Percentiles rank a stretch among this genome's conserved stretches.
These are phyloP conservation scores for Chiua virens DNA, from an alignment of 768 basidiomycete species.

Conservation along the genomic window DNA sequence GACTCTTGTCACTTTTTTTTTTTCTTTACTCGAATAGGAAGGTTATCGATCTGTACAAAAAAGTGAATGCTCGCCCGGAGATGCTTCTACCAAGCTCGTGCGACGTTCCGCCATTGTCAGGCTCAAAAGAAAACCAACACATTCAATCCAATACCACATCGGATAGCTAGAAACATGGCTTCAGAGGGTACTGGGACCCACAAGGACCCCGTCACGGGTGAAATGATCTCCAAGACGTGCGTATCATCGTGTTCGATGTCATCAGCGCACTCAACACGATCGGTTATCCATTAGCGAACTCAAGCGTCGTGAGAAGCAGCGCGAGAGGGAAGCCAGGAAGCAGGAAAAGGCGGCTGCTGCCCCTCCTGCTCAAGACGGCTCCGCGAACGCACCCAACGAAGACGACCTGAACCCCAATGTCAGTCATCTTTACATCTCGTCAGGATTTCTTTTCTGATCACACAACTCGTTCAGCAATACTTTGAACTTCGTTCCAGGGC, in stretches of 20 bases:
- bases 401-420: slow-evolving; percentile 92
- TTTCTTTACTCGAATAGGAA: slow-evolving; percentile 33
- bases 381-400: slow-evolving; percentile 52
- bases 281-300: slow-evolving; percentile 63
- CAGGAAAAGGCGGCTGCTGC: slow-evolving; percentile 67
- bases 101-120: slow-evolving; percentile 8
- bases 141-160: slow-evolving; percentile 7
- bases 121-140: not conserved
- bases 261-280: slow-evolving; percentile 24
- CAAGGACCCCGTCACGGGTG: slow-evolving; percentile 88
- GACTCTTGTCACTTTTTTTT: slow-evolving; percentile 11
- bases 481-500: slow-evolving; percentile 89
- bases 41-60: slow-evolving; percentile 26
- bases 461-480: slow-evolving; percentile 71
- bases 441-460: not conserved
- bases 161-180: slow-evolving; percentile 35
- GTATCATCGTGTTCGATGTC: slow-evolving; percentile 30
- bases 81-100: slow-evolving; percentile 17
- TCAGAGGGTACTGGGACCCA: slow-evolving; percentile 37
- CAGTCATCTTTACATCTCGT: slow-evolving; percentile 33
- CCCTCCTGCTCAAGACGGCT: slow-evolving; percentile 34
- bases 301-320: slow-evolving; percentile 88
- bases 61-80: slow-evolving; percentile 26
- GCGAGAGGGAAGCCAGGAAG: slow-evolving; percentile 72
- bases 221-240: slow-evolving; percentile 96